phyloP scores from a whole-genome alignment of 108 stramenopile species.

The Cyclotella cryptica region DNA sequence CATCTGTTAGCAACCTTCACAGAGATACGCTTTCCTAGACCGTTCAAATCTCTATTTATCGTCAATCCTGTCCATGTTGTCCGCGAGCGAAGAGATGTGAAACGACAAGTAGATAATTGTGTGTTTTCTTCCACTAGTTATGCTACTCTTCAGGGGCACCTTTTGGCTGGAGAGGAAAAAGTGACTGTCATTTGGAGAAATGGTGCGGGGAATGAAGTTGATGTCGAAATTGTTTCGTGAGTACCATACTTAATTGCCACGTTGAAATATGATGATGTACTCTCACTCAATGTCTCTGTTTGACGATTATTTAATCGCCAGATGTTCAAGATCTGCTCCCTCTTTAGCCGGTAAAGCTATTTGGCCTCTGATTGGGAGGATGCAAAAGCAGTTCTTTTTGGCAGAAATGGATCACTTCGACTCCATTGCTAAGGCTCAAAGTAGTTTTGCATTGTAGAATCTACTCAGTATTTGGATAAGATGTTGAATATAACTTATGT shows the following conservation, averaged over 20 bases:
- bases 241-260: background rate
- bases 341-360: conserved; percentile 29
- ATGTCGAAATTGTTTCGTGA: conserved; percentile 41
- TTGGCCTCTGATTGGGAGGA: conserved; percentile 47
- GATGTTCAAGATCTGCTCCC: conserved; percentile 35
- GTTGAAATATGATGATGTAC: background rate
- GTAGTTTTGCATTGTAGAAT: background rate
- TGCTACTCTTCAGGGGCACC: conserved; percentile 44
- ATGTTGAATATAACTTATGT: no score
- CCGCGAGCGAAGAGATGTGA: conserved; percentile 23
- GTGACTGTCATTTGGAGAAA: conserved; percentile 35
- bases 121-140: conserved; percentile 31
- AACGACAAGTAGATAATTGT: background rate
- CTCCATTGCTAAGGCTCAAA: conserved; percentile 9
- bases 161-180: conserved; percentile 47
- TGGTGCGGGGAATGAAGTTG: conserved; percentile 23
- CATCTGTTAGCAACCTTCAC: conserved; percentile 35
- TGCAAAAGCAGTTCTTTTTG: conserved; percentile 42
- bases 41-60: conserved; percentile 36
- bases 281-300: background rate
- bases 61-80: conserved; percentile 44
- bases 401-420: conserved; percentile 37
- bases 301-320: background rate
- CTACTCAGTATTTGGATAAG: no score
- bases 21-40: conserved; percentile 27